Evolutionary conservation across 345 rosid species (phyloP), one percentile per base, ranked within the genome.

Genomic region (Angophora floribunda): DNA sequence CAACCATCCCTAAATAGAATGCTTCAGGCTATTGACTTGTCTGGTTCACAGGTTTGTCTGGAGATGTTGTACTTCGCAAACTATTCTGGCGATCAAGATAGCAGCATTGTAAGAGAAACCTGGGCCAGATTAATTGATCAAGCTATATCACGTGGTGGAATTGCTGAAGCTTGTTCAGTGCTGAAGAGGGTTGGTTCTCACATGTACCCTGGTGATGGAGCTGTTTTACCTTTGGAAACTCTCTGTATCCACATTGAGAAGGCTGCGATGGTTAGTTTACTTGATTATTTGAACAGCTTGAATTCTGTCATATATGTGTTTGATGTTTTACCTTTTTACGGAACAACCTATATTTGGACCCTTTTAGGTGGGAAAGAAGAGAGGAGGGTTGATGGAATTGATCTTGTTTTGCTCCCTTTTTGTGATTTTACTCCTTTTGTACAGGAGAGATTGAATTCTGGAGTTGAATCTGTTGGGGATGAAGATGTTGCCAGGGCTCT

Each of bases 221-320:
- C 96, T 86, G 93, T 95, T 91, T 91, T 97, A 90, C 99, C 99
- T 14, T 92, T 96, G 87, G 99, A 97, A 63, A 93, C 95, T 87
- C 86, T 96, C 26, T 97, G 99, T 90, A 97, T 98, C 90, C 99
- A 97, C 92, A 96, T 98, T 82, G 99, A 98, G 94, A 98, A 96
- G 92, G 97, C 99, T 87, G 97, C 99, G 70, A 70, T 94, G 96
- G 99, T 98, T 80, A 32, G 90, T 82, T 13, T 57, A 24, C 86
- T 86, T 32, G 7, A 70, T 26, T 59, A 28, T 52, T 24, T 80
- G 32, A 7, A 41, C 75, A 80, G 55, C 86, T 87, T 79, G 86
- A 28, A 61, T 13, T 32, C 51, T 28, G 28, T 67, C 44, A 44
- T 32, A 49, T 16, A 28, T 52, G 13, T 28, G 1, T 85, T 85